Conservation (phyloP, 495 filamentous ascomycete species). For the Apodospora peruviana region DNA sequence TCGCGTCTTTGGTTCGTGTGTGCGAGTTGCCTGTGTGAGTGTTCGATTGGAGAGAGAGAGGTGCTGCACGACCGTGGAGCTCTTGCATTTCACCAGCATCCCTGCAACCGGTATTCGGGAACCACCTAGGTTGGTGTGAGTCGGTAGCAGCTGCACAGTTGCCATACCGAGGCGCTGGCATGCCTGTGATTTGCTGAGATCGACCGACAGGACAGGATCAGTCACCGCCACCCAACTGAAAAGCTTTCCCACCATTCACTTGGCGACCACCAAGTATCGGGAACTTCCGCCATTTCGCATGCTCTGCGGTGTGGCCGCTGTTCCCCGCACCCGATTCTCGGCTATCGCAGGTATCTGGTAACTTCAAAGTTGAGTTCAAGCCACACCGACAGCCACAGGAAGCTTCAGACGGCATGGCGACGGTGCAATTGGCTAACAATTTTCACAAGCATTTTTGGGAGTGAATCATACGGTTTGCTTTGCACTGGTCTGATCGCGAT, state of each 20-base stretch:
- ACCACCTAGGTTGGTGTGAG: no score
- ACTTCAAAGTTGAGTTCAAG: neutral
- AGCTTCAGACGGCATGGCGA: neutral
- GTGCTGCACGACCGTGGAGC: no score
- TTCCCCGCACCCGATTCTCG: constrained; percentile 3
- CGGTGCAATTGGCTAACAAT: neutral
- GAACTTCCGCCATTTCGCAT: neutral
- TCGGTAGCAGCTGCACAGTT: neutral
- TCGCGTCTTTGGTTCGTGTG: no score
- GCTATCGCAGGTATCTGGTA: constrained; percentile 6
- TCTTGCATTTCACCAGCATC: no score
- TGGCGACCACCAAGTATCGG: constrained; percentile 3
- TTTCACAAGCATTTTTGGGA: neutral
- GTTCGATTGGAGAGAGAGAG: no score
- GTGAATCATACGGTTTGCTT: neutral
- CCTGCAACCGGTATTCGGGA: no score
- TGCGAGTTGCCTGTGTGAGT: no score
- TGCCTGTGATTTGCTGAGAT: constrained; percentile 17
- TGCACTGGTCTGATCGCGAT: neutral
- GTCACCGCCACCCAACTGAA: neutral
- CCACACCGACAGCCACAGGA: constrained; percentile 1
- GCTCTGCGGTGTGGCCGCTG: neutral
- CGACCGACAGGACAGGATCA: neutral
- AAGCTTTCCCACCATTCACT: neutral
- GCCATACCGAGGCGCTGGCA: constrained; percentile 9